Base-by-base conservation (phyloP, 2,329 filamentous ascomycete genomes). In the Ophiostoma perfectum region DNA sequence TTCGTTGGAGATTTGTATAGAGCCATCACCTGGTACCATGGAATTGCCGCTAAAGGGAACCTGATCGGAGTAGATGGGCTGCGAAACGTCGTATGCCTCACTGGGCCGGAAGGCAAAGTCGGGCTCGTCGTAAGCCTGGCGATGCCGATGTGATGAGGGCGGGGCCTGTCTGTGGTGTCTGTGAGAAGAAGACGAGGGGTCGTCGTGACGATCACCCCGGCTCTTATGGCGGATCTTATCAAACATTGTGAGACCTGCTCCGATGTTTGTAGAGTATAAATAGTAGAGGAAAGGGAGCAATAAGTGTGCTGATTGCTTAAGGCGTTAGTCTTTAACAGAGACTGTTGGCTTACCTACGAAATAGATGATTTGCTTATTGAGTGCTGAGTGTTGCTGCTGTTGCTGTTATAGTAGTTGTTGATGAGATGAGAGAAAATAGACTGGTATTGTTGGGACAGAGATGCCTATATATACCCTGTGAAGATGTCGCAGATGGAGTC, bases 181-280 rank as follows among this genome's bases (percentile, higher is more conserved):
- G 16, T n/a, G 39, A 4, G 38, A 62, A 8, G 58, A 62, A 18
- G 47, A 52, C 14, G 47, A 18, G 6, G 12, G 49, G 2, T 55
- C 12, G 18, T 55, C 16, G 9, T 18, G 49, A 52, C 6, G 47
- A 9, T 55, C 36, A 7, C 14, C 58, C 58, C 5, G 16, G 16
- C 16, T 36, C n/a, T 63, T 63, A 18, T 16, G 14, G 9, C 60
- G 60, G 11, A 16, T 8, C 6, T n/a, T 44, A 16, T 16, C 39
- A 39, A 63, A 63, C 60, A 63, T 63, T 62, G 36, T 18, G 58
- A 62, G 55, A 8, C 18, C 49, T n/a, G 18, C 49, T 55, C 49
- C 9, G 49, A 27, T 55, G 49, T 55, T 7, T 27, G 8, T 8
- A 27, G 5, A 18, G 49, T 36, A 9, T 5, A 16, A 16, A 16